Evolutionary conservation across 2,329 filamentous ascomycete species (phyloP), one percentile per base, ranked within the genome.

Genomic region (Fusarium sp.): DNA sequence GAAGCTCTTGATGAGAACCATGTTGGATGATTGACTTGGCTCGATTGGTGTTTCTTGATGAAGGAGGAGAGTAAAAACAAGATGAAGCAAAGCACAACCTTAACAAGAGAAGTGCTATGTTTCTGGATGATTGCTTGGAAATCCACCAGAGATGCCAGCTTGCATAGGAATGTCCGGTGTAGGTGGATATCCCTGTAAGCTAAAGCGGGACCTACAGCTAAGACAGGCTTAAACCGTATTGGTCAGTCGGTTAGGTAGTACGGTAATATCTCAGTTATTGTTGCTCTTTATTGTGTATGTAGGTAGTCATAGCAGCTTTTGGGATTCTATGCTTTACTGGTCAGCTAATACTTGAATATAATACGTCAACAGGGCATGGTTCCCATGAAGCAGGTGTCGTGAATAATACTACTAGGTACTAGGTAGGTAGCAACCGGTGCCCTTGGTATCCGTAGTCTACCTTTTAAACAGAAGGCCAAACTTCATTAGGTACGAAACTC

Each of bases 1-100:
- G 75, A 90, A 82, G 82, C 84, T 86, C 84, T 88, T 89, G 72
- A 90, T 72, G 58, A 87, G 80, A 75, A 88, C 85, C 86, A 88
- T 88, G 73, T 67, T 78, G 74, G 57, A 56, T 63, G 72, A 54
- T 66, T 72, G 57, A 46, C 16, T 18, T 44, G 31, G 15, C 39
- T 49, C 60, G 28, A 33, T 58, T 49, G 20, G 11, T 35, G 8
- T 47, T 53, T 21, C 15, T 46, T 15, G 16, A 33, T 39, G 24
- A 16, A 55, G 23, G 8, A 49, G 42, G 28, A 24, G 33, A 23
- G 16, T 21, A 13, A 24, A 18, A 28, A 42, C 28, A 56, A 47
- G 20, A 43, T 15, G 28, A 58, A 46, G 24, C 58, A 70, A 59
- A 53, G 21, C 62, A 63, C 55, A 66, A 31, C 46, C 60, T 53